Conservation (phyloP, 805 yeast species). For the Candida stauntonica region DNA sequence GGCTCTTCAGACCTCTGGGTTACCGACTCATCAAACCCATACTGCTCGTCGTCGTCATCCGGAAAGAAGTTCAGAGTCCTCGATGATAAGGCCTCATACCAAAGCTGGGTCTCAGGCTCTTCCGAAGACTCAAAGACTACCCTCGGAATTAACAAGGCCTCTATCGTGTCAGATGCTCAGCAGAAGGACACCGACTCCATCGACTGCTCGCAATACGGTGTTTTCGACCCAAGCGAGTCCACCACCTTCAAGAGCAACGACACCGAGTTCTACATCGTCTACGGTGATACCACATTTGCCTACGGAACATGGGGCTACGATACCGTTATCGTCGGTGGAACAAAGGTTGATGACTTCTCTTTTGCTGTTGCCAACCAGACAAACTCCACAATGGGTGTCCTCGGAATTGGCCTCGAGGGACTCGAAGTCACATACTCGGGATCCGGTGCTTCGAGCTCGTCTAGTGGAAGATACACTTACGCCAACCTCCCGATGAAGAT, state of each 20-base stretch:
- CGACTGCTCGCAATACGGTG: conserved; percentile 38
- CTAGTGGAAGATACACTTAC: conserved; percentile 37
- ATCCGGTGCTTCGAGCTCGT: conserved; percentile 11
- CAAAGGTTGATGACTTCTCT: conserved; percentile 47
- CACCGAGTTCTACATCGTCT: conserved; percentile 39
- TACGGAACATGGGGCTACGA: conserved; percentile 45
- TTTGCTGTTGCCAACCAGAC: conserved; percentile 72
- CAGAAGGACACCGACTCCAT: conserved; percentile 17
- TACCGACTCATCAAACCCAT: conserved; percentile 44
- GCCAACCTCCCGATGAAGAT: conserved; percentile 63
- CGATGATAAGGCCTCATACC: conserved; percentile 6
- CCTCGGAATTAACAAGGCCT: neutral
- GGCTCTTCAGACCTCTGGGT: conserved; percentile 78
- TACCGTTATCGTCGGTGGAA: conserved; percentile 48
- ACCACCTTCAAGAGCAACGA: conserved; percentile 30
- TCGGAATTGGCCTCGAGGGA: conserved; percentile 68
- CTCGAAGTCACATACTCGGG: conserved; percentile 58
- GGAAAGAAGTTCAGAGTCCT: conserved; percentile 11
- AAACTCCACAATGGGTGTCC: conserved; percentile 61
- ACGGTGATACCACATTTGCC: conserved; percentile 43
- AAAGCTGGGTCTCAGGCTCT: neutral
- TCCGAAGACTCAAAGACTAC: neutral
- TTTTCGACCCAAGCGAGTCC: conserved; percentile 33
- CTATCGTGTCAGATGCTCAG: conserved; percentile 3
- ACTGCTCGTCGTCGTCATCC: conserved; percentile 30